Percentiles rank a stretch among this genome's conserved stretches.
Conservation (phyloP, 352 stramenopile species). For the Pythium apleroticum region DNA sequence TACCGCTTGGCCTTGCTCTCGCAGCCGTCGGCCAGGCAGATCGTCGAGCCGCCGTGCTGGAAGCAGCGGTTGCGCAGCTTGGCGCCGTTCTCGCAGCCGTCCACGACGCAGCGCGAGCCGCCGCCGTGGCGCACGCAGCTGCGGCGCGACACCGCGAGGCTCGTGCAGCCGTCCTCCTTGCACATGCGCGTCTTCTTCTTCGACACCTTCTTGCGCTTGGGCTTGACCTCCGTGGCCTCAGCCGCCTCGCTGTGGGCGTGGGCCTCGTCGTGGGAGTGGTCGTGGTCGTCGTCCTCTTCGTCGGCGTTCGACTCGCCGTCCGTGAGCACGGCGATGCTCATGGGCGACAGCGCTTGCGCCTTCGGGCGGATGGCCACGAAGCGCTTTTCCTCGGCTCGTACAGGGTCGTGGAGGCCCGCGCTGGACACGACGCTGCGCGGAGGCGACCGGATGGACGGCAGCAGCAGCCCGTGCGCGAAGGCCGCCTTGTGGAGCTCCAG, state of each 20-base stretch:
- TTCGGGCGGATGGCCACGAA: slow-evolving; percentile 26
- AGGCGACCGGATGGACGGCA: not conserved
- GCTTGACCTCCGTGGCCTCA: too few species aligned
- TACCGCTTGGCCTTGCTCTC: slow-evolving; percentile 43
- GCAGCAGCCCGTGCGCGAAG: slow-evolving; percentile 1
- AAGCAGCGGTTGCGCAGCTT: slow-evolving; percentile 46
- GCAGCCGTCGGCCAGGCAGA: slow-evolving; percentile 35
- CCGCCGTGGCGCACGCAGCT: slow-evolving; percentile 42
- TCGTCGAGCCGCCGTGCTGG: slow-evolving; percentile 41
- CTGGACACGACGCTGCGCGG: not conserved
- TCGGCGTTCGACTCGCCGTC: slow-evolving; percentile 17
- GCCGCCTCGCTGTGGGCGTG: too few species aligned
- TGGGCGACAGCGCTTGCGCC: not conserved
- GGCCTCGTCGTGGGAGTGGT: too few species aligned
- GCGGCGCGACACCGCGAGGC: slow-evolving; percentile 37
- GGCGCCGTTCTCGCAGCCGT: slow-evolving; percentile 38
- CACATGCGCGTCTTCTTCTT: slow-evolving; percentile 46
- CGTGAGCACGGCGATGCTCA: slow-evolving; percentile 4
- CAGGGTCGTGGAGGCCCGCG: not conserved
- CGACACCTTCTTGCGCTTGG: slow-evolving; percentile 20
- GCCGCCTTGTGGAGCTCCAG: slow-evolving; percentile 21
- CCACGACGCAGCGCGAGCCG: slow-evolving; percentile 38
- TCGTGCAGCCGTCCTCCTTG: slow-evolving; percentile 37
- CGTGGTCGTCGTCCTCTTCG: slow-evolving; percentile 8
- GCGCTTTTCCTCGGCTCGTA: slow-evolving; percentile 19